Percentiles rank a stretch among this genome's conserved stretches.
These are phyloP conservation scores for Lentithecium fluviatile DNA, from an alignment of 495 filamentous ascomycete species.

Conservation along the genomic window DNA sequence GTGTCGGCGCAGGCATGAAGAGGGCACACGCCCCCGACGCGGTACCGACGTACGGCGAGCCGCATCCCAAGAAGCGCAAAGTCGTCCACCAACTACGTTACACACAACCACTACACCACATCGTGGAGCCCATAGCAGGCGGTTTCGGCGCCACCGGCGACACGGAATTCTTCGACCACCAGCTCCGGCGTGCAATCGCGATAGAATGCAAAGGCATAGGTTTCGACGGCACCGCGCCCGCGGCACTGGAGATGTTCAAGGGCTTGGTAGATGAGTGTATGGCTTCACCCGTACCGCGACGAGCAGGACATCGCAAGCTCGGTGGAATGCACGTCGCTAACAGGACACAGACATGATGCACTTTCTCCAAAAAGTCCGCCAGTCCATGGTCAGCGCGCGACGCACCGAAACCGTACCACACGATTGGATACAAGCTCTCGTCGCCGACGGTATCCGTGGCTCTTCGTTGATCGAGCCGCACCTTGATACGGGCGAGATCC, in stretches of 20 bases:
- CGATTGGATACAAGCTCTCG: conserved; percentile 68
- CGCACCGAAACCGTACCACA: conserved; percentile 62
- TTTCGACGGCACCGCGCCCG: conserved; percentile 57
- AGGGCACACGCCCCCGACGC: conserved; percentile 10
- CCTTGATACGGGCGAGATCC: conserved; percentile 44
- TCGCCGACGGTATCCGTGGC: conserved; percentile 40
- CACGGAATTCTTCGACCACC: conserved; percentile 37
- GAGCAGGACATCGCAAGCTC: neutral
- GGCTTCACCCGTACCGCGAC: conserved; percentile 2
- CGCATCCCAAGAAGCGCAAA: conserved; percentile 45
- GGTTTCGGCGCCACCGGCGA: conserved; percentile 45
- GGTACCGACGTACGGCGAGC: conserved; percentile 10
- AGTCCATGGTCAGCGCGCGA: conserved; percentile 61
- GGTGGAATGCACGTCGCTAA: neutral
- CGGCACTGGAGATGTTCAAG: conserved; percentile 60
- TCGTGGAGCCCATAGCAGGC: conserved; percentile 45
- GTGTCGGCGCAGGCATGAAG: conserved; percentile 17
- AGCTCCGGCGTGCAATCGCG: conserved; percentile 59
- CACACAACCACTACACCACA: conserved; percentile 35
- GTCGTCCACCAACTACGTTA: conserved; percentile 49
- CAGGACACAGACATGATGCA: conserved; percentile 55
- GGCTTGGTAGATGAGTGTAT: conserved; percentile 63
- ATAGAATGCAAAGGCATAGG: conserved; percentile 55
- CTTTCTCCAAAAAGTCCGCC: conserved; percentile 55
- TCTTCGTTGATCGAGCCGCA: conserved; percentile 42